These are phyloP conservation scores for Dioscorea zingiberensis DNA, from an alignment of 106 monocot species.

Conservation along the genomic window DNA sequence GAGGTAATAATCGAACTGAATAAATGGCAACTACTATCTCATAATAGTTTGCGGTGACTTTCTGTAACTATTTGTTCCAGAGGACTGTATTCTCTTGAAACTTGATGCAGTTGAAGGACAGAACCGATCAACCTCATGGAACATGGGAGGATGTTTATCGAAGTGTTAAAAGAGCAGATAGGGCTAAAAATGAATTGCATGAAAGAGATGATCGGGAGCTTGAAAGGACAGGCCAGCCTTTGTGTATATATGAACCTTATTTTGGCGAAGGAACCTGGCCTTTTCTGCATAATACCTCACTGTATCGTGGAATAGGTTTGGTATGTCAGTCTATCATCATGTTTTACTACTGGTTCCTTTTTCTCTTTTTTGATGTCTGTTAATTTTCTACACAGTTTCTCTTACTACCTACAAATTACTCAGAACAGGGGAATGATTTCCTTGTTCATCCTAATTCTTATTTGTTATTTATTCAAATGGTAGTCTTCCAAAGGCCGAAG, in stretches of 20 bases:
- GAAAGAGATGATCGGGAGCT: constrained; percentile 93
- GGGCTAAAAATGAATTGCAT: constrained; percentile 77
- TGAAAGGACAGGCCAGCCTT: constrained; percentile 87
- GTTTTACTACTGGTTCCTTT: too few species aligned
- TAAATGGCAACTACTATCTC: not conserved
- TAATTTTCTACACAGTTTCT: too few species aligned
- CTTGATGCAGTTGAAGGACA: constrained; percentile 75
- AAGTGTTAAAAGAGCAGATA: constrained; percentile 74
- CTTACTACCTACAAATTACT: too few species aligned
- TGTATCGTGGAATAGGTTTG: constrained; percentile 93
- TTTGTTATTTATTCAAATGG: constrained; percentile 2
- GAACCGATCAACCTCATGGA: constrained; percentile 73
- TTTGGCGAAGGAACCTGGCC: constrained; percentile 94
- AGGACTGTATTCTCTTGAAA: constrained; percentile 21
- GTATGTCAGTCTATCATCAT: constrained; percentile 32
- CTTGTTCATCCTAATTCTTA: too few species aligned
- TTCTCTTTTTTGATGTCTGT: too few species aligned
- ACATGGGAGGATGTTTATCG: constrained; percentile 98
- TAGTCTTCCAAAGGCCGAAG: constrained; percentile 76
- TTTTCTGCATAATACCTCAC: constrained; percentile 84
- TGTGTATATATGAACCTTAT: constrained; percentile 99
- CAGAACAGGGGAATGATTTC: too few species aligned
- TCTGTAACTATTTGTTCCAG: constrained; percentile 2
- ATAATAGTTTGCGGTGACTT: constrained; percentile 11
- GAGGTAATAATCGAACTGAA: constrained; percentile 50